Conservation (phyloP, 495 filamentous ascomycete species). For the Aspergillus coremiiformis region DNA sequence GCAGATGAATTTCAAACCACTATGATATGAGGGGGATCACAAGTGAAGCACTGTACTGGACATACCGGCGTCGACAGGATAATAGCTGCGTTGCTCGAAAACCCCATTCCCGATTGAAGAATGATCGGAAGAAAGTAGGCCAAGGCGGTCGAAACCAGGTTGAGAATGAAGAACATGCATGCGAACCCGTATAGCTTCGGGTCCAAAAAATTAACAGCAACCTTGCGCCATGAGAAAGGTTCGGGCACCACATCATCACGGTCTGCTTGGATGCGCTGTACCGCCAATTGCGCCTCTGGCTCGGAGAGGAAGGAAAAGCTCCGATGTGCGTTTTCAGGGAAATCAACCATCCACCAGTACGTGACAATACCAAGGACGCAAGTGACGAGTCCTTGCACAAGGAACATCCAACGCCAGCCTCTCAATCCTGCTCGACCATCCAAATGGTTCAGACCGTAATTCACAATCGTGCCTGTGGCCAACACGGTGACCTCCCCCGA, state of each 20-base stretch:
- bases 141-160: constrained; percentile 59
- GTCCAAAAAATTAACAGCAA: constrained; percentile 56
- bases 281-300: constrained; percentile 49
- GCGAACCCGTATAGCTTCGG: constrained; percentile 68
- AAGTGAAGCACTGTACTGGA: background rate
- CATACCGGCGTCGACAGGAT: constrained; percentile 59
- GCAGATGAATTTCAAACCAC: background rate
- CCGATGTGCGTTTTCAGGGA: constrained; percentile 57
- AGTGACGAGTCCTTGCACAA: constrained; percentile 62
- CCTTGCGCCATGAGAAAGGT: constrained; percentile 51
- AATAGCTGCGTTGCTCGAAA: constrained; percentile 56
- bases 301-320: constrained; percentile 58
- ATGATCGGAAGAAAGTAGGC: constrained; percentile 70
- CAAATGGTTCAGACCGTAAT: constrained; percentile 61
- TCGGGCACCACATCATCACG: constrained; percentile 59
- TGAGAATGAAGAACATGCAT: constrained; percentile 65
- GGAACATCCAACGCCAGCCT: constrained; percentile 74
- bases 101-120: constrained; percentile 63
- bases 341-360: constrained; percentile 76
- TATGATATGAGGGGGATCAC: background rate
- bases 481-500: constrained; percentile 59
- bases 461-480: constrained; percentile 65
- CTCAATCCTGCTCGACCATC: constrained; percentile 51
- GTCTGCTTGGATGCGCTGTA: constrained; percentile 53
- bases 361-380: constrained; percentile 58